These are phyloP conservation scores for Apophysomyces variabilis DNA, from an alignment of 371 early-diverging fungal genomes.

Conservation along the genomic window DNA sequence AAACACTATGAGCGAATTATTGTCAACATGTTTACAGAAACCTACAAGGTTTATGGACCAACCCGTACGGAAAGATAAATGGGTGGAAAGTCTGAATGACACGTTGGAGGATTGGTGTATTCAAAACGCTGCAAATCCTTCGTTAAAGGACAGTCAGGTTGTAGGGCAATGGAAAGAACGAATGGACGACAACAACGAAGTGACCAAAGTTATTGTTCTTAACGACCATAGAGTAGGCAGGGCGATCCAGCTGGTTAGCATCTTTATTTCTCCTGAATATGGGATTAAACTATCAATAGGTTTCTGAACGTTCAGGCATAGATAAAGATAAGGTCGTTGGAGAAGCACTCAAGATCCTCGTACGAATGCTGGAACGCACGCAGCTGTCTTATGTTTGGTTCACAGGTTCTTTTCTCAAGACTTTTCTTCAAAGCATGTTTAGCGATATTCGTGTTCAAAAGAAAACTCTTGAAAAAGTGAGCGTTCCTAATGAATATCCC, in stretches of 20 bases:
- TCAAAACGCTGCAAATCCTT: slow-evolving; percentile 47
- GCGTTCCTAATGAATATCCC: background rate
- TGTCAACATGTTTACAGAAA: slow-evolving; percentile 22
- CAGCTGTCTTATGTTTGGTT: slow-evolving; percentile 38
- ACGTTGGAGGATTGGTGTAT: slow-evolving; percentile 39
- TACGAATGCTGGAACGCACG: slow-evolving; percentile 38
- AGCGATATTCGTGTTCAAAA: slow-evolving; percentile 10
- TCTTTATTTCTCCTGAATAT: background rate
- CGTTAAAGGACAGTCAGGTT: slow-evolving; percentile 33
- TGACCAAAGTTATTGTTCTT: slow-evolving; percentile 25
- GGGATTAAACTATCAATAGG: slow-evolving; percentile 11
- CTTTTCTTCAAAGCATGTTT: slow-evolving; percentile 9
- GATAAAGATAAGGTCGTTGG: slow-evolving; percentile 24
- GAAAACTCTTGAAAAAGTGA: slow-evolving; percentile 10
- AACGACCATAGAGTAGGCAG: slow-evolving; percentile 31
- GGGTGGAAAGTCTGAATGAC: slow-evolving; percentile 37
- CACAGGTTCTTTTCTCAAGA: background rate
- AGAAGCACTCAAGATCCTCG: slow-evolving; percentile 25
- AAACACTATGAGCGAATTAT: slow-evolving; percentile 28
- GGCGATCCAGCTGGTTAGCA: slow-evolving; percentile 24
- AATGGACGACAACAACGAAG: slow-evolving; percentile 30
- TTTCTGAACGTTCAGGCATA: slow-evolving; percentile 34
- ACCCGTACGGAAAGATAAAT: slow-evolving; percentile 28
- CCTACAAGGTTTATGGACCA: slow-evolving; percentile 20
- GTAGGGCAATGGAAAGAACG: slow-evolving; percentile 18